phyloP scores from a whole-genome alignment of 495 filamentous ascomycete genomes.

The Patellaria atrata region DNA sequence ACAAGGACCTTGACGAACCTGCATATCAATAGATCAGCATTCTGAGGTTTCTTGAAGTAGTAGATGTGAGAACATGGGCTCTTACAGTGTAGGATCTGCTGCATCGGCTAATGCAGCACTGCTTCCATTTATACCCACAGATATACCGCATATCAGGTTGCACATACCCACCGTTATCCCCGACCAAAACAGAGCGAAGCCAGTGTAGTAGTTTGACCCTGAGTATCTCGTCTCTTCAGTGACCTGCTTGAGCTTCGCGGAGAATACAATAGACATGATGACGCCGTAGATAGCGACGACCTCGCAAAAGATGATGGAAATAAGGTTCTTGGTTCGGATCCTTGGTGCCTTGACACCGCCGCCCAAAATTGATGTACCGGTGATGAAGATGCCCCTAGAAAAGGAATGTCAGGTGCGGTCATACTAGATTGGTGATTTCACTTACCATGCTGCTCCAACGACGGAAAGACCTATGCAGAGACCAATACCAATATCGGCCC shows the following conservation, averaged over 20 bases:
- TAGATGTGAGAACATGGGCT: constrained; percentile 11
- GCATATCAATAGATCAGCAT: not conserved
- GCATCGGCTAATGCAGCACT: constrained; percentile 94
- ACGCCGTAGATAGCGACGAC: constrained; percentile 99
- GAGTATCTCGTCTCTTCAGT: constrained; percentile 40
- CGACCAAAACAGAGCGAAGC: constrained; percentile 90
- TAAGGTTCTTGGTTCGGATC: constrained; percentile 97
- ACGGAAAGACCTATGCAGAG: constrained; percentile 93
- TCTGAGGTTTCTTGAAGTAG: not conserved
- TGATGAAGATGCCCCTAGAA: constrained; percentile 95
- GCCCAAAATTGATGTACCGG: constrained; percentile 94
- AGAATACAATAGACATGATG: constrained; percentile 98
- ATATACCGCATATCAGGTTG: constrained; percentile 90
- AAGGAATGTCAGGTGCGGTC: constrained; percentile 18
- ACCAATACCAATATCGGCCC: constrained; percentile 80
- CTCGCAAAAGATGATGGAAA: constrained; percentile 99
- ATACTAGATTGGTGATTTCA: not conserved
- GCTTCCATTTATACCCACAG: constrained; percentile 95
- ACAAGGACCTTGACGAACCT: constrained; percentile 98
- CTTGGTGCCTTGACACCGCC: constrained; percentile 90
- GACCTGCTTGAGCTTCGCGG: constrained; percentile 57
- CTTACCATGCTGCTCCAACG: constrained; percentile 93
- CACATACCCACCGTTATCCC: constrained; percentile 88
- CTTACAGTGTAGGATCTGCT: constrained; percentile 79
- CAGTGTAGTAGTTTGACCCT: constrained; percentile 75